Evolutionary conservation across 75 land plant genomes (phyloP).

Genomic region (Pinus taeda): DNA sequence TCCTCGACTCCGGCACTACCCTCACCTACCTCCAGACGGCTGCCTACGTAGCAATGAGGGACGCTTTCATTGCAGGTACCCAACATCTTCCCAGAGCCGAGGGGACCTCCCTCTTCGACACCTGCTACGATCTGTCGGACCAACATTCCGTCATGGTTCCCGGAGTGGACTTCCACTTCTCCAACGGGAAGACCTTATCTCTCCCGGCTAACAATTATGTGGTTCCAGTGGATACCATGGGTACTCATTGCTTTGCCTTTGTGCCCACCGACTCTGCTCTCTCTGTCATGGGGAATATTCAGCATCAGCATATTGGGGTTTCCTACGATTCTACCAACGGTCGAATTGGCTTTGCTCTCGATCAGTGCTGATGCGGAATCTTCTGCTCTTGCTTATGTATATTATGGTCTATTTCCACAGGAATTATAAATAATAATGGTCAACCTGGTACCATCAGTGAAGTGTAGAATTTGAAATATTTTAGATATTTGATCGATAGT

Average conservation of each 20-base stretch:
- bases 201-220: slow-evolving; percentile 19
- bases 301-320: slow-evolving; percentile 80
- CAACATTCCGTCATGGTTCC: slow-evolving; percentile 45
- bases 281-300: slow-evolving; percentile 82
- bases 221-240: slow-evolving; percentile 51
- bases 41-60: slow-evolving; percentile 59
- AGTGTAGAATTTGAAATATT: no score
- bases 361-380: no score
- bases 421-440: no score
- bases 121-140: slow-evolving; percentile 59
- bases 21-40: slow-evolving; percentile 52
- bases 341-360: slow-evolving; percentile 51
- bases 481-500: no score
- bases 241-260: slow-evolving; percentile 73
- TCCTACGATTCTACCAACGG: slow-evolving; percentile 57
- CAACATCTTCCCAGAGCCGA: slow-evolving; percentile 26
- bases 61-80: slow-evolving; percentile 41
- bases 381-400: no score
- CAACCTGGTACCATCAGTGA: no score
- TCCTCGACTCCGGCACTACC: slow-evolving; percentile 75
- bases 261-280: slow-evolving; percentile 49
- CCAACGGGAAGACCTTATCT: not conserved
- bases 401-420: no score
- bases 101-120: slow-evolving; percentile 60
- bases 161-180: slow-evolving; percentile 60